A percentile compares a stretch with the other conserved stretches of the same genome.
Evolutionary conservation across 306 rosid genomes (phyloP).

Genomic region (Herpetospermum pedunculosum): DNA sequence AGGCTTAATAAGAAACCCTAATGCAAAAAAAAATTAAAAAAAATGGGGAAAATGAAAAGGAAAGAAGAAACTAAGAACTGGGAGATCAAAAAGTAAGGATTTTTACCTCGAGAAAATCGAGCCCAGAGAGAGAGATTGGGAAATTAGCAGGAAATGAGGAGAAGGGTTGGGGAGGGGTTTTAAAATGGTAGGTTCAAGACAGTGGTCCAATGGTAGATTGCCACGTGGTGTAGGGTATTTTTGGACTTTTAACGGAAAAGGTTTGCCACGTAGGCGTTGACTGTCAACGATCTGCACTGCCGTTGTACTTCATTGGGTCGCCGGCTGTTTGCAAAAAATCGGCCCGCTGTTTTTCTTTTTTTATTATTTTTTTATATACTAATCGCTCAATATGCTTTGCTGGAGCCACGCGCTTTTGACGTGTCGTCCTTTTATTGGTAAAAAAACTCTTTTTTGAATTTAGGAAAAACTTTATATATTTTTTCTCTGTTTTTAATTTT

Average conservation of each 20-base stretch:
- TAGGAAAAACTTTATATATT: neutral
- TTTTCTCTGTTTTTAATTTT: too few species aligned
- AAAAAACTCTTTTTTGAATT: neutral
- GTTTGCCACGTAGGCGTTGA: constrained; percentile 3
- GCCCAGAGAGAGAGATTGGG: neutral
- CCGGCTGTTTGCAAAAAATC: neutral
- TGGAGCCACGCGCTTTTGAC: neutral
- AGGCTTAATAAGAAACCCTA: constrained; percentile 1
- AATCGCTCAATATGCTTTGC: neutral
- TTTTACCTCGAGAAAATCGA: constrained; percentile 3
- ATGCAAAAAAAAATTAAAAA: neutral
- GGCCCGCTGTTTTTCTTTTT: neutral
- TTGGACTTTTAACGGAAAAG: neutral
- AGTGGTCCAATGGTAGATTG: neutral
- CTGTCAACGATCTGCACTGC: constrained; percentile 3
- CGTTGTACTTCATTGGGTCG: constrained; percentile 9
- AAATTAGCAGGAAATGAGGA: neutral
- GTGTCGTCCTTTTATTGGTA: neutral
- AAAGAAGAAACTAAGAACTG: neutral
- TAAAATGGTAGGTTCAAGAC: constrained; percentile 1
- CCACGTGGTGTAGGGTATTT: constrained; percentile 10
- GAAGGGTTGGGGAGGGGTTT: constrained; percentile 4
- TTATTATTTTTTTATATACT: too few species aligned
- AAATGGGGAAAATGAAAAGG: neutral
- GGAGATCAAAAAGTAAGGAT: neutral